Percentiles rank a stretch among this genome's conserved stretches.
Evolutionary conservation across 2,329 filamentous ascomycete genomes (phyloP).

Genomic region (Fusarium devonianum): DNA sequence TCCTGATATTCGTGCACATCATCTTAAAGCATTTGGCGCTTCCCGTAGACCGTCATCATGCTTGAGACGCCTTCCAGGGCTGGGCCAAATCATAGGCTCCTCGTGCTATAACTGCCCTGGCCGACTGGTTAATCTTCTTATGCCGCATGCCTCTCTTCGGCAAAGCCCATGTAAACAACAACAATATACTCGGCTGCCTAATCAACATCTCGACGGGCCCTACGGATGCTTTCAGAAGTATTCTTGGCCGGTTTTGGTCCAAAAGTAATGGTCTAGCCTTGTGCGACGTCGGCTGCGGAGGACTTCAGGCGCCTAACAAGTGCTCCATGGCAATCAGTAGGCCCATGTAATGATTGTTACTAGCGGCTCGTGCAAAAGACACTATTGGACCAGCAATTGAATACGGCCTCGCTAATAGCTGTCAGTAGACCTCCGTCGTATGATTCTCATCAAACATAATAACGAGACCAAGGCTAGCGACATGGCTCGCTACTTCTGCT

Average conservation of each 20-base stretch:
- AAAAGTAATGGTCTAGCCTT: slow-evolving; percentile 10
- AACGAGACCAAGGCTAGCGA: too few species aligned
- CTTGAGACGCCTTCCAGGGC: not conserved
- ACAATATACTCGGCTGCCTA: not conserved
- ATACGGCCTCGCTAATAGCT: not conserved
- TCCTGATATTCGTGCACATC: not conserved
- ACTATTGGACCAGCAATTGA: slow-evolving; percentile 23
- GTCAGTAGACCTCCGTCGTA: too few species aligned
- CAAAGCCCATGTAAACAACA: not conserved
- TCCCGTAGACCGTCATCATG: slow-evolving; percentile 12
- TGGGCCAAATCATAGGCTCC: slow-evolving; percentile 11
- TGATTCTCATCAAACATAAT: too few species aligned
- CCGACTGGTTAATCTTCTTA: not conserved
- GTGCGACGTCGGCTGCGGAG: not conserved
- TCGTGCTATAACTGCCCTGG: slow-evolving; percentile 11
- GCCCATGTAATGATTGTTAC: too few species aligned
- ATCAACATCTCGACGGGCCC: not conserved
- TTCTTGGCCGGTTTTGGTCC: slow-evolving; percentile 19
- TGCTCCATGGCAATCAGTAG: too few species aligned
- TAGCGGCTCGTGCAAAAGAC: slow-evolving; percentile 28
- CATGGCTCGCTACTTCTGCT: not conserved
- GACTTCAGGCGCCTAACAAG: too few species aligned
- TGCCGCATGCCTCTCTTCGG: not conserved
- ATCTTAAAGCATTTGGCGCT: not conserved
- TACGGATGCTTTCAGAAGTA: too few species aligned